Evolutionary conservation across 1,139 yeast species (phyloP), one percentile per base, ranked within the genome.

Genomic region (Suhomyces choctaworum): DNA sequence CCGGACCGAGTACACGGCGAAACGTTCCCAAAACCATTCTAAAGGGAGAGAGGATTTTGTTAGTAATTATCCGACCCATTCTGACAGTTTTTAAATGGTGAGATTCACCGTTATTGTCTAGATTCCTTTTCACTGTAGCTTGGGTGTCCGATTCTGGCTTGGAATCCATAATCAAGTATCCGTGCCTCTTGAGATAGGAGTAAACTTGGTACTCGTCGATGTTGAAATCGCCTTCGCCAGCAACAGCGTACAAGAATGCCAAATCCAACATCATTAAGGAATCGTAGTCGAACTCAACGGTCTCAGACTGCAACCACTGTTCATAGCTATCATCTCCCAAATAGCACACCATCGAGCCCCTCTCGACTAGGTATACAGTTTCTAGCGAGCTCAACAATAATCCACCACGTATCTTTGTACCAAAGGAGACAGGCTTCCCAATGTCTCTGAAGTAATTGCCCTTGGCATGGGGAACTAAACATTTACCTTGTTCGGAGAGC

Each of bases 381-480:
- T 90, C 97, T 40, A 86, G 78, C 8, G 78, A 74, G 14, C 62
- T 64, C 26, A 90, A 62, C 67, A 76, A 70, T 15, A 64, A 42
- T 15, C 73, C 66, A 16, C 60, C 39, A 19, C 34, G 33, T 10
- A 46, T 35, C 28, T 52, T 53, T 15, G 41, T 28, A 2, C 56
- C 56, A 24, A 51, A 43, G n/a, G 46, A 50, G 7, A 50, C 46
- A 0, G 82, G 71, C 24, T 52, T 61, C 0, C 97, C 97, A 63
- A 86, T 72, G 19, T 86, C 82, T 42, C 78, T 79, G 49, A 88
- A 75, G 52, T 79, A 86, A 22, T 80, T 78, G 0, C 97, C 97
- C 39, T 72, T 74, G 0, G 90, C 80, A 23, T 73, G 70, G 1
- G 70, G 66, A 23, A 88, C 74, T 37, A 71, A 52, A 14, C 80